Percentiles rank a stretch among this genome's conserved stretches.
Conservation (phyloP, 176 grass and related monocot genomes). For the Ampelocalamus luodianensis region DNA sequence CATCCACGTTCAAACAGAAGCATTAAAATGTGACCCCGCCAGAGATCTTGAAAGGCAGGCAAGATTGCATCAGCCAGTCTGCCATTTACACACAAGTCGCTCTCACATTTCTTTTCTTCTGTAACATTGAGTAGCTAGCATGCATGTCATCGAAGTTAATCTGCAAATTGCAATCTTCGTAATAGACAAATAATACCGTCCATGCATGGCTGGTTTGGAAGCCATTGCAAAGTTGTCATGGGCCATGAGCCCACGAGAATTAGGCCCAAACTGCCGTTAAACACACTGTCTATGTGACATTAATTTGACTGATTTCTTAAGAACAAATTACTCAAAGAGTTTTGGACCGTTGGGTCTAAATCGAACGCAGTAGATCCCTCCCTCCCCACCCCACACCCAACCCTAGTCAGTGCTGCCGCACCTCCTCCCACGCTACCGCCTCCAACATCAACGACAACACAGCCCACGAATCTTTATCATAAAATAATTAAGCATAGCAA, state of each 20-base stretch:
- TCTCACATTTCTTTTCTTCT: slow-evolving; percentile 18
- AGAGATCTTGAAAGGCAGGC: slow-evolving; percentile 6
- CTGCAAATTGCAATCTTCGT: neutral
- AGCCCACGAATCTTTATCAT: too few relatives aligned
- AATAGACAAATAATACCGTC: neutral
- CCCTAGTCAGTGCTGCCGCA: too few relatives aligned
- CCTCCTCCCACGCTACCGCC: too few relatives aligned
- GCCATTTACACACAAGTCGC: neutral
- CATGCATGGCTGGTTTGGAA: neutral
- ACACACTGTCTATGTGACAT: neutral
- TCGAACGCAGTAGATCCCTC: neutral
- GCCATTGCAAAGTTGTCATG: neutral
- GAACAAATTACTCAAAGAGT: neutral
- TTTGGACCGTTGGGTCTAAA: too few relatives aligned
- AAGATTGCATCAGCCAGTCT: neutral
- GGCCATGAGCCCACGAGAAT: neutral
- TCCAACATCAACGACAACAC: too few relatives aligned
- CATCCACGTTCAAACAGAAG: slow-evolving; percentile 29
- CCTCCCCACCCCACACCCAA: too few relatives aligned
- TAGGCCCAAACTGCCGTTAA: neutral
- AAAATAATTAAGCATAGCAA: too few relatives aligned
- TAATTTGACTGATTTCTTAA: neutral
- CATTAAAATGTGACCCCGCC: neutral
- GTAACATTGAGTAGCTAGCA: neutral
- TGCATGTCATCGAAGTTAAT: neutral